Evolutionary conservation across 2,329 filamentous ascomycete genomes (phyloP).

Genomic region (Davidsoniella neocaledoniae): DNA sequence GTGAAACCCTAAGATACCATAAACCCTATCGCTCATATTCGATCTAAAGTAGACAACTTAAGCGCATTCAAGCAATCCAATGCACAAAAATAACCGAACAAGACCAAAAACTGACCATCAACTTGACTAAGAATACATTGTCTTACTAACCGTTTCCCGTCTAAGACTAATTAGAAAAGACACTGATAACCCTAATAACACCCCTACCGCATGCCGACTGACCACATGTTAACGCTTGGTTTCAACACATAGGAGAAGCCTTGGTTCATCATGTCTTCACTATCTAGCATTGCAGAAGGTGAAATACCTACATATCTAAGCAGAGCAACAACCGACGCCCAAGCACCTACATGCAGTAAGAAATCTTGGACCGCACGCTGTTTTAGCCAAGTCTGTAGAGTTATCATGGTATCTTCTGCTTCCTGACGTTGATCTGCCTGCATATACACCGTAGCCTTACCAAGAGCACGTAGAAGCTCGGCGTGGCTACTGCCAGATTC

Average conservation of each 20-base stretch:
- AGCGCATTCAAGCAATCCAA: too few species aligned
- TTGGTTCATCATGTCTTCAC: neutral
- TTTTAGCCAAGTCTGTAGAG: neutral
- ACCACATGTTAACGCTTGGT: neutral
- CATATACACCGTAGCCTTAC: neutral
- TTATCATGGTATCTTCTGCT: neutral
- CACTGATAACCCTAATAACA: neutral
- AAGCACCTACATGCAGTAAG: neutral
- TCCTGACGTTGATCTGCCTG: constrained; percentile 1
- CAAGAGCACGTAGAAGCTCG: neutral
- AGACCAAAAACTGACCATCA: too few species aligned
- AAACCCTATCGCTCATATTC: too few species aligned
- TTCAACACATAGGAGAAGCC: constrained; percentile 5
- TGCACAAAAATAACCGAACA: too few species aligned
- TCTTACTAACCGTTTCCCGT: too few species aligned
- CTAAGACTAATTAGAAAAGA: neutral
- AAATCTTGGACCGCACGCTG: constrained; percentile 2
- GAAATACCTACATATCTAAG: constrained; percentile 1
- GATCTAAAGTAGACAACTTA: too few species aligned
- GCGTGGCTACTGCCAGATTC: neutral
- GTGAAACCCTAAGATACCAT: too few species aligned
- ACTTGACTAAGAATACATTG: too few species aligned
- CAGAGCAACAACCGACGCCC: neutral
- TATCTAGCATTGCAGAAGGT: neutral
- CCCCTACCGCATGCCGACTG: neutral